These are phyloP conservation scores for Fragilaria radians DNA, from an alignment of 108 stramenopile genomes.

Conservation along the genomic window DNA sequence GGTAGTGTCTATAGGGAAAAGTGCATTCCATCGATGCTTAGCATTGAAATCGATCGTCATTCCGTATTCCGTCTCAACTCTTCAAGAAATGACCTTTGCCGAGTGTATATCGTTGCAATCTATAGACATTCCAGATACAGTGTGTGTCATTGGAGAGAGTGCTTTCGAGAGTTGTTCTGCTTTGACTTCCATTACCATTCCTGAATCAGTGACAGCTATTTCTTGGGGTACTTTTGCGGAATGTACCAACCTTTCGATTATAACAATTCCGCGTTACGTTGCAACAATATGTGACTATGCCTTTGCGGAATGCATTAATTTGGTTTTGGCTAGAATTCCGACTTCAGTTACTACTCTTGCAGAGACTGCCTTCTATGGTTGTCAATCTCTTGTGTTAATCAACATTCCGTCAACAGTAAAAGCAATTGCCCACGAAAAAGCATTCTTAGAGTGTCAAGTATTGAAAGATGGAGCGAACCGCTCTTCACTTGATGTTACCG, in stretches of 20 bases:
- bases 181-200: neutral
- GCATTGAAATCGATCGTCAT: neutral
- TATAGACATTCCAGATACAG: constrained; percentile 1
- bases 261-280: no score
- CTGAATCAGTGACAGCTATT: neutral
- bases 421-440: neutral
- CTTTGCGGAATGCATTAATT: no score
- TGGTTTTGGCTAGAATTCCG: neutral
- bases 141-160: neutral
- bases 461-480: neutral
- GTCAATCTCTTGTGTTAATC: neutral
- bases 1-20: neutral
- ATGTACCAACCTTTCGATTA: no score
- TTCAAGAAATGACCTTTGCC: neutral
- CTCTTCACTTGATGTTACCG: neutral
- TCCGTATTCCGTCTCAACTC: neutral
- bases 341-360: neutral
- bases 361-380: neutral
- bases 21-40: neutral
- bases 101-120: neutral
- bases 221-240: no score
- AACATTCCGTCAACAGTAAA: neutral
- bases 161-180: neutral
- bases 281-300: no score
- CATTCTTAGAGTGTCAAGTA: no score